phyloP scores from a whole-genome alignment of 805 yeast genomes.

The Millerozyma miso region DNA sequence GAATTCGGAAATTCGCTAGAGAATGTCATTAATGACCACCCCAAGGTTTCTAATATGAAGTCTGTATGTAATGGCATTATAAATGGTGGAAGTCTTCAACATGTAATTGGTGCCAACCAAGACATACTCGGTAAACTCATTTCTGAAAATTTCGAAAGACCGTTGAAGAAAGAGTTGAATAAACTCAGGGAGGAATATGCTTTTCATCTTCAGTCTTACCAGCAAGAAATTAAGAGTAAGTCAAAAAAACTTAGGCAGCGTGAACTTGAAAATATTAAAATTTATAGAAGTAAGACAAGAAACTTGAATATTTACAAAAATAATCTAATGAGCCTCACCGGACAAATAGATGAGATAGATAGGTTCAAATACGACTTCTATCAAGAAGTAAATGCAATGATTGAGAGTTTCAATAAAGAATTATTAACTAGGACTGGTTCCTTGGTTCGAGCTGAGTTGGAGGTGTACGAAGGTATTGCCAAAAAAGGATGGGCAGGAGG shows the following conservation, averaged over 20 bases:
- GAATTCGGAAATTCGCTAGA: conserved; percentile 71
- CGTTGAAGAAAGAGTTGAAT: conserved; percentile 43
- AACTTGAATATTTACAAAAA: conserved; percentile 65
- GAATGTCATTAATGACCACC: conserved; percentile 22
- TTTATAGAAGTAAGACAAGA: conserved; percentile 57
- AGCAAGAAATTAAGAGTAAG: conserved; percentile 47
- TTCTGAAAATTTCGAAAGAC: conserved; percentile 50
- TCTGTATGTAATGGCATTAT: conserved; percentile 55
- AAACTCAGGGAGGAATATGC: conserved; percentile 42
- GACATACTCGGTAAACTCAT: conserved; percentile 61
- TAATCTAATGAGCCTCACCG: conserved; percentile 62
- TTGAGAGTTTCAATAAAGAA: conserved; percentile 50
- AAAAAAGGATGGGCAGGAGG: conserved; percentile 86
- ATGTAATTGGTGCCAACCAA: conserved; percentile 72
- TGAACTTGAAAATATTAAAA: conserved; percentile 56
- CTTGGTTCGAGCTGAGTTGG: conserved; percentile 73
- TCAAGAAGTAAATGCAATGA: conserved; percentile 55
- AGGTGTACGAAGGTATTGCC: conserved; percentile 75
- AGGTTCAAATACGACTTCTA: conserved; percentile 70
- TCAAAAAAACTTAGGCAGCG: conserved; percentile 51
- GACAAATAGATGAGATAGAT: conserved; percentile 77
- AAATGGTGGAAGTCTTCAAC: conserved; percentile 74
- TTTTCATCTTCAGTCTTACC: conserved; percentile 51
- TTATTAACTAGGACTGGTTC: conserved; percentile 57
- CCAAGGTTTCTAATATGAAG: conserved; percentile 22